Conservation (phyloP, 2,329 filamentous ascomycete genomes). For the Botryotinia calthae region DNA sequence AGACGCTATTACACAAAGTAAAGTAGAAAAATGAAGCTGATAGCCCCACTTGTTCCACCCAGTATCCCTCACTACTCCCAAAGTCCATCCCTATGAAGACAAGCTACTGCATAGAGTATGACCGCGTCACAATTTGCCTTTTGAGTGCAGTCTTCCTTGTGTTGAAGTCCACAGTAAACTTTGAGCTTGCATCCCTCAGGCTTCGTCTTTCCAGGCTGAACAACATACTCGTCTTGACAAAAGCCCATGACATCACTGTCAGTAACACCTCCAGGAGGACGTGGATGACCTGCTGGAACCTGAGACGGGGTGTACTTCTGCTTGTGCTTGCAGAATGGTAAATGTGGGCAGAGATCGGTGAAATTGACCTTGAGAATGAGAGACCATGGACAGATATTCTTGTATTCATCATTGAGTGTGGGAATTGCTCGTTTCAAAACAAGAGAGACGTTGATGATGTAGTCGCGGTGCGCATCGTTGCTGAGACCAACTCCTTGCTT, state of each 20-base stretch:
- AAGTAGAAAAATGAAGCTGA: background rate
- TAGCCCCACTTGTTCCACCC: background rate
- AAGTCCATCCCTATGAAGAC: conserved; percentile 3
- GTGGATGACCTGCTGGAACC: background rate
- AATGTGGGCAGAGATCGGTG: background rate
- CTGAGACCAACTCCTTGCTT: background rate
- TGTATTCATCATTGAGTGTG: background rate
- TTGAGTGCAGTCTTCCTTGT: background rate
- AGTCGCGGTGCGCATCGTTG: background rate
- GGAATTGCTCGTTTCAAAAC: background rate
- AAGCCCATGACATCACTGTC: background rate
- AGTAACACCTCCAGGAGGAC: background rate
- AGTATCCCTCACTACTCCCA: background rate
- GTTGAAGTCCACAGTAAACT: background rate
- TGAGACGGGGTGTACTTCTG: background rate
- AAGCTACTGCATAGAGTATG: background rate
- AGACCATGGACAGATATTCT: background rate
- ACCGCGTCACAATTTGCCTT: background rate
- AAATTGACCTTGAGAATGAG: background rate
- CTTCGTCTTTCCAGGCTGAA: background rate
- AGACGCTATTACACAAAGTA: background rate
- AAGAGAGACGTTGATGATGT: background rate
- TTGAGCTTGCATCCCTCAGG: background rate
- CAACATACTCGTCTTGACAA: background rate
- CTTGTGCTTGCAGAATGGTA: background rate